Base-by-base conservation (phyloP, 768 basidiomycete species). In the Naematelia aurantialba region DNA sequence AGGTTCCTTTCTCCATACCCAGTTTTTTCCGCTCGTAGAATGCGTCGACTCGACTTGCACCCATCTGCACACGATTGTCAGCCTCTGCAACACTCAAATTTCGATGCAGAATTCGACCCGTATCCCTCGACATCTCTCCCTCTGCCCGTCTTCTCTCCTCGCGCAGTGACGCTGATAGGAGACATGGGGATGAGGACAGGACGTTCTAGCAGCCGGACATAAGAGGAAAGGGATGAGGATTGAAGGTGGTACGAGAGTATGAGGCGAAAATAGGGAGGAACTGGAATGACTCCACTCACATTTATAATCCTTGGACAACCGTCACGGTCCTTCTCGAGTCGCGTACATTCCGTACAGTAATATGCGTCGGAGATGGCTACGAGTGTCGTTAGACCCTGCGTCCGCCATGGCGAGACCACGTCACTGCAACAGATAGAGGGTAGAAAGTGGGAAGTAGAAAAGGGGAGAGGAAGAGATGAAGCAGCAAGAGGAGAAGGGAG, bases 331-430 rank as follows among this genome's bases (percentile, higher is more conserved):
- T 98, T 98, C 76, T 99, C 96, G 51, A 98, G 80, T 51, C 93
- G 82, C 45, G 74, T 73, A 72, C 91, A 97, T 79, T 94, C 92
- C 1, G 94, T 93, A 64, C 96, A 99, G 72, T 99, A 99, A 78
- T 98, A 98, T 2, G 96, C 96, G 75, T 99, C 96, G 24, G 93
- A 97, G 52, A 99, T 96, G 72, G 94, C 94, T 94, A 55, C 22
- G n/a, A n/a, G n/a, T n/a, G n/a, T n/a, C n/a, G n/a, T n/a, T n/a
- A n/a, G n/a, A n/a, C 21, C n/a, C 12, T 48, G 5, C 25, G 50
- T 8, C 13, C 17, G 27, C 12, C 50, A 8, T 25, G 14, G 25
- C 12, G 21, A 12, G 11, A 8, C 25, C 21, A 27, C 31, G n/a
- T 10, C n/a, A 24, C 11, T 48, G n/a, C n/a, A n/a, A 25, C 48